phyloP scores from a whole-genome alignment of 495 filamentous ascomycete species.

The Parmelia sp. region DNA sequence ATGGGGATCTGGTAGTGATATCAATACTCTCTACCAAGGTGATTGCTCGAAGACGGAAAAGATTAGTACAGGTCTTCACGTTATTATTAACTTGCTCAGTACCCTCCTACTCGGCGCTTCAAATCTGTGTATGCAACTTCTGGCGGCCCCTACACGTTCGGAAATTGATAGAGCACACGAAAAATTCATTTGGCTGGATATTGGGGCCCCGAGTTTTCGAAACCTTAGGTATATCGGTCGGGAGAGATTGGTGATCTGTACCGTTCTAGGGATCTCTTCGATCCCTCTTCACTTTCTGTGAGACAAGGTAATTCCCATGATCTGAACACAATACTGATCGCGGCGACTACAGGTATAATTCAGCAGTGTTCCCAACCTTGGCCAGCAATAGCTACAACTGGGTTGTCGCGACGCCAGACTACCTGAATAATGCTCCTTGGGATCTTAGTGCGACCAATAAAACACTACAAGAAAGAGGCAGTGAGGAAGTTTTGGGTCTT shows the following conservation, averaged over 20 bases:
- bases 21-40: conserved; percentile 14
- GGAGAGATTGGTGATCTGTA: conserved; percentile 34
- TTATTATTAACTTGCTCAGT: conserved; percentile 33
- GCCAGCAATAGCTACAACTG: conserved; percentile 35
- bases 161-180: conserved; percentile 46
- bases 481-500: neutral
- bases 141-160: conserved; percentile 46
- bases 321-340: neutral
- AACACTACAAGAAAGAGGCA: conserved; percentile 7
- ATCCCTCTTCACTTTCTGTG: conserved; percentile 35
- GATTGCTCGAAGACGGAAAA: conserved; percentile 21
- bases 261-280: conserved; percentile 32
- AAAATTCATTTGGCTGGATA: conserved; percentile 45
- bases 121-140: conserved; percentile 41
- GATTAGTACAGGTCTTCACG: conserved; percentile 28
- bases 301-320: neutral
- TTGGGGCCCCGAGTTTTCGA: conserved; percentile 45
- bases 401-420: conserved; percentile 31
- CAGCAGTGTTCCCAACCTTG: conserved; percentile 37
- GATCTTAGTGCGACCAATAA: neutral
- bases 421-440: conserved; percentile 12
- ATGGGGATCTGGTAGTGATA: conserved; percentile 5
- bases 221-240: conserved; percentile 40
- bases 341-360: conserved; percentile 34
- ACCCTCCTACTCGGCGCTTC: conserved; percentile 36